Base-by-base conservation (phyloP, 768 basidiomycete species). In the Amanita muscaria region DNA sequence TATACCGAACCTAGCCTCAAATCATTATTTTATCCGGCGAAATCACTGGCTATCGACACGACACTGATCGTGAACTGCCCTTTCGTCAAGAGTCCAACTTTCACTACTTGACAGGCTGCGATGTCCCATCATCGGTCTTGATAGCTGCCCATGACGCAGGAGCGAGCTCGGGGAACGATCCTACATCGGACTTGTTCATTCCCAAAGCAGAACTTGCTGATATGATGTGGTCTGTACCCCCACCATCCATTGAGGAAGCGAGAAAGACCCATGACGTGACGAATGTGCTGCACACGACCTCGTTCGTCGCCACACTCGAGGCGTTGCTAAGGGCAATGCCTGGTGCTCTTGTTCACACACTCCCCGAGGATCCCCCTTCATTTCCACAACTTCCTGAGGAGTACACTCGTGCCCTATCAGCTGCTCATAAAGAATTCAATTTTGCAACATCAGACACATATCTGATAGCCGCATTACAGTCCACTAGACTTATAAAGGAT, bases 201-300 rank as follows among this genome's bases (percentile, higher is more conserved):
- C 89, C 90, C 1, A 72, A 84, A 44, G 75, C 78, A 15, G 77
- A 83, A 41, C 67, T 79, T 3, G 78, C 67, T 0, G 85, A 88
- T 56, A 62, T 89, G 42, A 79, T 96, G 80, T 97, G 93, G 93
- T 84, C 81, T 5, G 79, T 87, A 2, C 79, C 89, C 12, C 90
- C 91, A 0, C 78, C 86, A 0, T 64, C 83, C 1, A 62, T 77
- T 14, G 70, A 76, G 23, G 79, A 77, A 2, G 67, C 72, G 9
- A 50, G 59, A 14, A 29, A 70, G 12, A 70, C 72, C 10, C 72
- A 84, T 52, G 73, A 83, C 25, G 76, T 79, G 14, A 77, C 87
- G n/a, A 54, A 63, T 10, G 64, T 87, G 23, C 64, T 69, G n/a
- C 67, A 83, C 49, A 63, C 70, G 0, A 52, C 64, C 3, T 61